Percentiles rank a stretch among this genome's conserved stretches.
Evolutionary conservation across 495 filamentous ascomycete genomes (phyloP).

Genomic region (Parachaetomium inaequale): DNA sequence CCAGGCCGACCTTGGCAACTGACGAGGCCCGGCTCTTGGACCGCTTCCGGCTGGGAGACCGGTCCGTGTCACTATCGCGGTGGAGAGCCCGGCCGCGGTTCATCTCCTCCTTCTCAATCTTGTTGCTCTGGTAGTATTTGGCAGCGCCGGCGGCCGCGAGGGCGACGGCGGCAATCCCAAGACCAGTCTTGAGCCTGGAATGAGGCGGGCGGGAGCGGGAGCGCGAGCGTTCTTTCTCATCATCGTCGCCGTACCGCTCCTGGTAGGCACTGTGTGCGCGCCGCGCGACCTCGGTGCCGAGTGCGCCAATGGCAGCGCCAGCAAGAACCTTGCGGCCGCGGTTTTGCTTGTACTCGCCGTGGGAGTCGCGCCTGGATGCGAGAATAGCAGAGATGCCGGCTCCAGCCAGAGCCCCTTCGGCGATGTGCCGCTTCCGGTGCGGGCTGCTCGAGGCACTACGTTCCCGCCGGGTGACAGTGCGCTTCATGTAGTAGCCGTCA

Average conservation of each 20-base stretch:
- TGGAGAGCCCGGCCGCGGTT: slow-evolving; percentile 68
- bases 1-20: slow-evolving; percentile 73
- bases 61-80: slow-evolving; percentile 44
- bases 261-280: slow-evolving; percentile 69
- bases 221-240: slow-evolving; percentile 47
- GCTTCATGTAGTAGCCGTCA: slow-evolving; percentile 44
- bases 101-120: slow-evolving; percentile 59
- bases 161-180: slow-evolving; percentile 77
- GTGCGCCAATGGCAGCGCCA: slow-evolving; percentile 75
- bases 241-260: slow-evolving; percentile 55
- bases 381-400: slow-evolving; percentile 72
- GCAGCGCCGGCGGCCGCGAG: slow-evolving; percentile 70
- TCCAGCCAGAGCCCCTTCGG: slow-evolving; percentile 79
- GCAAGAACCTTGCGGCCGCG: slow-evolving; percentile 72
- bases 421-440: slow-evolving; percentile 75
- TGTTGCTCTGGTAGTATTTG: slow-evolving; percentile 68
- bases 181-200: slow-evolving; percentile 59
- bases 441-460: slow-evolving; percentile 41
- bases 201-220: slow-evolving; percentile 52
- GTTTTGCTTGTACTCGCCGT: slow-evolving; percentile 55
- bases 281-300: slow-evolving; percentile 74
- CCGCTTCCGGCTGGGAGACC: slow-evolving; percentile 40
- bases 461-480: slow-evolving; percentile 44
- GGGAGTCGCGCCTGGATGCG: slow-evolving; percentile 61
- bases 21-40: slow-evolving; percentile 63